Percentiles rank a stretch among this genome's conserved stretches.
Conservation (phyloP, 2,329 filamentous ascomycete species). For the Fusarium sp. region DNA sequence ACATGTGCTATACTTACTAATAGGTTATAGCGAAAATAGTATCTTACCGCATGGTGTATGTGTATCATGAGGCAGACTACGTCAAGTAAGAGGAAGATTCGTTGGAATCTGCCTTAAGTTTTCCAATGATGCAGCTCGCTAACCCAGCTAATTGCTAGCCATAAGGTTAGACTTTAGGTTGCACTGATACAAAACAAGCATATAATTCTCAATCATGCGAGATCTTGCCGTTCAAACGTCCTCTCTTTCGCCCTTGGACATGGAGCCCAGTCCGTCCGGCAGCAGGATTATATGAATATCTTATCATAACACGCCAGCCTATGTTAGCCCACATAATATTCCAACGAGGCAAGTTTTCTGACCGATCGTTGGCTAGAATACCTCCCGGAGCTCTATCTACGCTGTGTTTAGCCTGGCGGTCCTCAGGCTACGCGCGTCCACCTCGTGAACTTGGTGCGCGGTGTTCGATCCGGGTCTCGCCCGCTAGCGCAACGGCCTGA, state of each 20-base stretch:
- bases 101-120: background rate
- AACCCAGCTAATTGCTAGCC: background rate
- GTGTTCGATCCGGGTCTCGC: background rate
- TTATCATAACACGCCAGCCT: background rate
- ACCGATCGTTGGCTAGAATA: background rate
- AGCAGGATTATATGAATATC: background rate
- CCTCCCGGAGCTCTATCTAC: too few relatives aligned
- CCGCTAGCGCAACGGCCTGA: background rate
- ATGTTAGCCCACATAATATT: background rate
- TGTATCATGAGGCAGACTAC: background rate
- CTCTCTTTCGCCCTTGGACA: background rate
- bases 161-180: background rate
- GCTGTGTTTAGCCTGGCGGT: background rate
- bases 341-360: background rate
- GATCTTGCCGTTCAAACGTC: background rate
- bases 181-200: background rate
- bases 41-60: background rate
- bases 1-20: too few relatives aligned
- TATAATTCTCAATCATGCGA: background rate
- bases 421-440: background rate
- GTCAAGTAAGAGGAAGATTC: background rate
- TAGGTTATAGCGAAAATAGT: too few relatives aligned
- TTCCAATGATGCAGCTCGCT: too few relatives aligned
- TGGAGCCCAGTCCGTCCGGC: background rate
- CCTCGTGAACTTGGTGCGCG: background rate